Conservation (phyloP, 768 basidiomycete species). For the Lactarius quietus region DNA sequence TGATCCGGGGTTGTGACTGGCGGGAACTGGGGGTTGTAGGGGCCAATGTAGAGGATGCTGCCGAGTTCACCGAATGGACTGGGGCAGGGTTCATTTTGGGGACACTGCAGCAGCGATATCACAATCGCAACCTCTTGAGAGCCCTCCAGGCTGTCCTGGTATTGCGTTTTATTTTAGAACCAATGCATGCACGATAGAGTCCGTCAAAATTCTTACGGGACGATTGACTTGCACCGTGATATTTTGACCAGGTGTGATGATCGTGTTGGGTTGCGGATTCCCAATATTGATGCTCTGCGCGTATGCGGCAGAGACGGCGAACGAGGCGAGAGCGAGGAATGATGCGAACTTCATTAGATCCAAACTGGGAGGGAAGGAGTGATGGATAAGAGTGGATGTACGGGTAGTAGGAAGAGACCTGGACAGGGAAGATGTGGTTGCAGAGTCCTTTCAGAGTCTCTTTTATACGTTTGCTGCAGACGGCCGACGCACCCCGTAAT, state of each 20-base stretch:
- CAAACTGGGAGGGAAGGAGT: neutral
- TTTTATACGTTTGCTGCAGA: neutral
- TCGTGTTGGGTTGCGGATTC: slow-evolving; percentile 28
- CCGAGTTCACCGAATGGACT: slow-evolving; percentile 29
- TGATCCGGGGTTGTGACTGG: slow-evolving; percentile 9
- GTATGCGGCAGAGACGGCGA: slow-evolving; percentile 24
- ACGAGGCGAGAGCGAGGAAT: slow-evolving; percentile 27
- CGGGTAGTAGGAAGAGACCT: slow-evolving; percentile 27
- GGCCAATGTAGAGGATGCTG: slow-evolving; percentile 32
- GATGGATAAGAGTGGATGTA: slow-evolving; percentile 16
- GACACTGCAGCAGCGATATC: slow-evolving; percentile 33
- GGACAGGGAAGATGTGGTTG: neutral
- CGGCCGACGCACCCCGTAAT: neutral
- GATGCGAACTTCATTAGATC: slow-evolving; percentile 21
- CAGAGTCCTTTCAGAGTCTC: too few relatives aligned
- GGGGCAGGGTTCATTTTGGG: slow-evolving; percentile 24
- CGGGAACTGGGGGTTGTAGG: slow-evolving; percentile 30
- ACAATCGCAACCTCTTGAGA: slow-evolving; percentile 36
- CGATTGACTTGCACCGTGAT: slow-evolving; percentile 36
- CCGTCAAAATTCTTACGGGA: slow-evolving; percentile 28
- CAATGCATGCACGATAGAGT: neutral
- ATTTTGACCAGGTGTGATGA: slow-evolving; percentile 30
- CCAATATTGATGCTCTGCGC: slow-evolving; percentile 37
- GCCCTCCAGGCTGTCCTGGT: slow-evolving; percentile 32
- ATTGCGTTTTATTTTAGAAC: neutral